Percentiles rank a stretch among this genome's conserved stretches.
Conservation (phyloP, 371 early-diverging fungal genomes). For the Mortierella sp. region DNA sequence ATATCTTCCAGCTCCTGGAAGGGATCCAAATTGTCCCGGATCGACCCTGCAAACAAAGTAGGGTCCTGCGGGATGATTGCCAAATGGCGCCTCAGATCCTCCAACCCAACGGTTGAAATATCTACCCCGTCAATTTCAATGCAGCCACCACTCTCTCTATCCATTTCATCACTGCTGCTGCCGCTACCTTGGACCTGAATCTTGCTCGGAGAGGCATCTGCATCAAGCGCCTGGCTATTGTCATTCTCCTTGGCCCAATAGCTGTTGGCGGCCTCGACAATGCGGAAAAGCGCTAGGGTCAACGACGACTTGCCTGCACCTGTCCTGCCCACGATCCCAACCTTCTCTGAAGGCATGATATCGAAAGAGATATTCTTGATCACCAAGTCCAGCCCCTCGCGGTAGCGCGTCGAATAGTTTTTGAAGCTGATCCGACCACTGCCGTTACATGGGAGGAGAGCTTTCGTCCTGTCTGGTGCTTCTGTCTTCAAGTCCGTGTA, state of each 20-base stretch:
- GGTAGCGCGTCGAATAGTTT: conserved; percentile 72
- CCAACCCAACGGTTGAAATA: conserved; percentile 80
- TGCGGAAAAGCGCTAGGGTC: conserved; percentile 88
- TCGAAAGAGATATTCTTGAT: conserved; percentile 67
- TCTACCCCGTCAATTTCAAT: conserved; percentile 76
- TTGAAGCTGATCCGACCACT: conserved; percentile 72
- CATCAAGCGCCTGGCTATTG: background rate
- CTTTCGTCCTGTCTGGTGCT: conserved; percentile 74
- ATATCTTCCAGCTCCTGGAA: conserved; percentile 75
- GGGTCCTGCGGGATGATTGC: conserved; percentile 97
- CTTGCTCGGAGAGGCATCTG: background rate
- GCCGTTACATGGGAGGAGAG: conserved; percentile 75
- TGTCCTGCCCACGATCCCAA: conserved; percentile 92
- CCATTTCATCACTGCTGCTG: too few relatives aligned
- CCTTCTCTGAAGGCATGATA: conserved; percentile 77
- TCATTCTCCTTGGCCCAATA: conserved; percentile 46
- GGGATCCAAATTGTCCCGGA: conserved; percentile 85
- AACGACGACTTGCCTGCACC: conserved; percentile 93
- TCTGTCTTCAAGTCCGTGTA: conserved; percentile 87
- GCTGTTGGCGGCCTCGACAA: conserved; percentile 83
- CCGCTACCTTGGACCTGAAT: too few relatives aligned
- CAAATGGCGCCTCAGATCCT: conserved; percentile 80
- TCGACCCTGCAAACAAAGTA: conserved; percentile 79
- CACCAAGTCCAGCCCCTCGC: conserved; percentile 72
- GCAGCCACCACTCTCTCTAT: conserved; percentile 60